phyloP scores from a whole-genome alignment of 148 eudicot species.

The Fagopyrum tataricum region DNA sequence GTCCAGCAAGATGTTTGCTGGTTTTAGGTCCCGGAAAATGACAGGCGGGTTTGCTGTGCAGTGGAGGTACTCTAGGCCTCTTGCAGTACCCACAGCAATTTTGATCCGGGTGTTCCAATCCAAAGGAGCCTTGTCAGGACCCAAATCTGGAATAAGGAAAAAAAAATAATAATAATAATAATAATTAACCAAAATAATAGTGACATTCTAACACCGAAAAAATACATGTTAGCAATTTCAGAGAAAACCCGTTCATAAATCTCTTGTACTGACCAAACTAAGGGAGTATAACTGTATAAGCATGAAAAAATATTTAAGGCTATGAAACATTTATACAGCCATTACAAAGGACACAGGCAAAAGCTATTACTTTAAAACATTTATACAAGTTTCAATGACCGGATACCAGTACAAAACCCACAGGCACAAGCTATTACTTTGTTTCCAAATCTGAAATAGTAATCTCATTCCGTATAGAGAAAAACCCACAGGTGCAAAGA shows the following conservation, averaged over 20 bases:
- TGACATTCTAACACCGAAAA: neutral
- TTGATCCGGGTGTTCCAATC: slow-evolving; percentile 13
- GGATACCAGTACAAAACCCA: neutral
- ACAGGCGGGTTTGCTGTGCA: slow-evolving; percentile 40
- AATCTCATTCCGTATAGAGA: neutral
- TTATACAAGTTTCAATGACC: neutral
- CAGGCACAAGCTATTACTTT: neutral
- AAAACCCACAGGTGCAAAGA: neutral
- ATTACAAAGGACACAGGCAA: too few species aligned
- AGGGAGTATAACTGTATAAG: neutral
- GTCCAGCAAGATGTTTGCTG: slow-evolving; percentile 40
- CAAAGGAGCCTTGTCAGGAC: neutral
- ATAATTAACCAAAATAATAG: neutral
- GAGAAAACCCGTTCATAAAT: neutral
- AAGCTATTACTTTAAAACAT: too few species aligned
- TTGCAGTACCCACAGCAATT: slow-evolving; percentile 19
- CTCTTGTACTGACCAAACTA: neutral
- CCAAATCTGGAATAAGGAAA: neutral
- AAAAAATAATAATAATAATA: too few species aligned
- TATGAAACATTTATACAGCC: neutral
- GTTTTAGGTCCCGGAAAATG: slow-evolving; percentile 37
- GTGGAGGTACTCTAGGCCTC: slow-evolving; percentile 40
- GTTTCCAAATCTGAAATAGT: neutral
- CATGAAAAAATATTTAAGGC: neutral
- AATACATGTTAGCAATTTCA: neutral